These are phyloP conservation scores for Inosperma sp. DNA, from an alignment of 768 basidiomycete genomes.

Conservation along the genomic window DNA sequence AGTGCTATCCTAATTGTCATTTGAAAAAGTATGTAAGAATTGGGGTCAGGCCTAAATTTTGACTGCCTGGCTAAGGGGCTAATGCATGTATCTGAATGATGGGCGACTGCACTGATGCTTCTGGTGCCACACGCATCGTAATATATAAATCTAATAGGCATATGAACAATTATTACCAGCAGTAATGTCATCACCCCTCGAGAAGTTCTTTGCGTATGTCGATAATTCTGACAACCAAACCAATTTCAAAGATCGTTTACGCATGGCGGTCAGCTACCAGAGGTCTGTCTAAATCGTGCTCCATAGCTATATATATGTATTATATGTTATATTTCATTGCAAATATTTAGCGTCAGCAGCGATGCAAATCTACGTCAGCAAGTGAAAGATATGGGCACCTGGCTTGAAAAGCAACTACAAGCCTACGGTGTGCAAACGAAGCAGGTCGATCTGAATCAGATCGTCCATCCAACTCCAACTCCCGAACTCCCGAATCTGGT, in stretches of 20 bases:
- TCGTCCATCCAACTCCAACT: background rate
- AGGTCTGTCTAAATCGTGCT: background rate
- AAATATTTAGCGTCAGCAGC: background rate
- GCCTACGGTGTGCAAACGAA: background rate
- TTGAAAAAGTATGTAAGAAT: too few relatives aligned
- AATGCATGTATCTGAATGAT: too few relatives aligned
- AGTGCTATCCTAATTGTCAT: too few relatives aligned
- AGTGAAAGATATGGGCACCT: background rate
- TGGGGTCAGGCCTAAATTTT: too few relatives aligned
- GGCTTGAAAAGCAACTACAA: background rate
- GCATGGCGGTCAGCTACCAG: background rate
- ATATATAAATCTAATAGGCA: background rate
- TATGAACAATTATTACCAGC: background rate
- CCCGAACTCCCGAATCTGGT: background rate
- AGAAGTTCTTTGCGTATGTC: background rate
- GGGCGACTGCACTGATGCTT: too few relatives aligned
- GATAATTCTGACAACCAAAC: background rate
- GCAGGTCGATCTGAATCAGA: background rate
- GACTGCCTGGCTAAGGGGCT: too few relatives aligned
- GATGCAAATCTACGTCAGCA: background rate
- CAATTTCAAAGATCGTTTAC: slow-evolving; percentile 1
- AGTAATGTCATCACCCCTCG: background rate
- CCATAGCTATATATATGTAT: background rate
- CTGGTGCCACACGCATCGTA: too few relatives aligned
- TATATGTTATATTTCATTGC: background rate